These are phyloP conservation scores for Lachnellula suecica DNA, from an alignment of 2,329 filamentous ascomycete species.

Conservation along the genomic window DNA sequence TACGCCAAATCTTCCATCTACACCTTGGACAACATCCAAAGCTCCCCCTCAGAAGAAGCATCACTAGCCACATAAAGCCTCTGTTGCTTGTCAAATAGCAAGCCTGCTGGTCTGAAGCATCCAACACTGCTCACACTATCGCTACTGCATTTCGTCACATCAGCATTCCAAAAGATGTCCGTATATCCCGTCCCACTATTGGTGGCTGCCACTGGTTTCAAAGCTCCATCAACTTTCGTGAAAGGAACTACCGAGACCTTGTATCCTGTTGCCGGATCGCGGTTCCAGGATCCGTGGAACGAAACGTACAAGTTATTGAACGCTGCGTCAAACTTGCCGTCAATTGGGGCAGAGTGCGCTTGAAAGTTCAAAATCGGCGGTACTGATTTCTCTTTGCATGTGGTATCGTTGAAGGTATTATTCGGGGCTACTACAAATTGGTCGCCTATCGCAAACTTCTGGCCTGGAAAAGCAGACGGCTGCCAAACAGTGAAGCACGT, in stretches of 20 bases:
- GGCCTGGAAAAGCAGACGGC: constrained; percentile 11
- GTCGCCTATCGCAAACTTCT: constrained; percentile 15
- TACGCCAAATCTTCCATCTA: background rate
- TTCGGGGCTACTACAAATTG: constrained; percentile 20
- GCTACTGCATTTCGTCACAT: constrained; percentile 9
- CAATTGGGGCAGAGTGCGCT: constrained; percentile 21
- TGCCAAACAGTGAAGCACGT: constrained; percentile 23
- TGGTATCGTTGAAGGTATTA: constrained; percentile 15
- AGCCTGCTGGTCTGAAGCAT: constrained; percentile 14
- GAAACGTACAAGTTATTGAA: constrained; percentile 17
- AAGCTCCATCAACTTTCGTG: constrained; percentile 12
- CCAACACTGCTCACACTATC: background rate
- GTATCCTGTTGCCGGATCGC: constrained; percentile 15
- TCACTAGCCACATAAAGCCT: constrained; percentile 19
- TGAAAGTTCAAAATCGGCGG: constrained; percentile 17
- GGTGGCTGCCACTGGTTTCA: constrained; percentile 5
- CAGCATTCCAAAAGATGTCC: constrained; percentile 19
- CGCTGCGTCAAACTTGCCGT: constrained; percentile 15
- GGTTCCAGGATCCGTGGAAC: constrained; percentile 21
- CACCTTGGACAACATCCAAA: constrained; percentile 12
- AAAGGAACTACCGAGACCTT: constrained; percentile 18
- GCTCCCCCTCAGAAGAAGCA: constrained; percentile 13
- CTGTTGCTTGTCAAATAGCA: constrained; percentile 9
- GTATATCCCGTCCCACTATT: constrained; percentile 11
- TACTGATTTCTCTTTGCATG: constrained; percentile 10